Evolutionary conservation across 306 rosid species (phyloP).

Genomic region (Cercis canadensis): DNA sequence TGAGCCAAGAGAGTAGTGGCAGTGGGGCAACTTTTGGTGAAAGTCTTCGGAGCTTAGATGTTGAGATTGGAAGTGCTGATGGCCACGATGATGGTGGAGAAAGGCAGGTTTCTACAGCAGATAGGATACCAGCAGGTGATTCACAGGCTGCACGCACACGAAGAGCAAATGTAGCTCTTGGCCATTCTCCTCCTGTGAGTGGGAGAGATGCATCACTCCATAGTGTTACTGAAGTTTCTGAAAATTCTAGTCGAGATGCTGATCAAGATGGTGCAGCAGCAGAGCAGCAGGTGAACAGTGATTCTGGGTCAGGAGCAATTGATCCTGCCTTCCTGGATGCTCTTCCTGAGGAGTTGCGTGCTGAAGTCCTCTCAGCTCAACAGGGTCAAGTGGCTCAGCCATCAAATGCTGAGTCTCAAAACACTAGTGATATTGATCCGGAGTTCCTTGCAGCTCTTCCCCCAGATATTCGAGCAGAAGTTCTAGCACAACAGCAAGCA

Average conservation of each 20-base stretch:
- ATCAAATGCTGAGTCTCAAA: conserved; percentile 74
- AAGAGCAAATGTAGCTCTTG: conserved; percentile 65
- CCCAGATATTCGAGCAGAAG: conserved; percentile 95
- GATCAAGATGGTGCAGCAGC: conserved; percentile 75
- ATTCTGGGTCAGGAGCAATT: conserved; percentile 84
- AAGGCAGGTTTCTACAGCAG: conserved; percentile 73
- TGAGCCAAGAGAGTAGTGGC: conserved; percentile 97
- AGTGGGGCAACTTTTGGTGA: conserved; percentile 98
- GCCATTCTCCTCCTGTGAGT: conserved; percentile 66
- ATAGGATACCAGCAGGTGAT: conserved; percentile 71
- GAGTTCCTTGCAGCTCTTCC: conserved; percentile 99
- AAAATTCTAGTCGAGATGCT: conserved; percentile 90
- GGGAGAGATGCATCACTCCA: conserved; percentile 90
- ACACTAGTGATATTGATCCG: conserved; percentile 91
- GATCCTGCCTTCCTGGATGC: conserved; percentile 98
- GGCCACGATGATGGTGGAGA: conserved; percentile 97
- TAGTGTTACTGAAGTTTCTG: conserved; percentile 92
- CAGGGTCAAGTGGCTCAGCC: conserved; percentile 88
- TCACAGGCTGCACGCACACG: conserved; percentile 78
- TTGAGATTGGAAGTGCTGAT: conserved; percentile 97
- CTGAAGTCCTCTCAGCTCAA: conserved; percentile 95
- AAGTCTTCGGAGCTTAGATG: conserved; percentile 97
- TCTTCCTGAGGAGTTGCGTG: conserved; percentile 96
- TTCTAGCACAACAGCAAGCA: conserved; percentile 95
- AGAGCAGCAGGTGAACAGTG: conserved; percentile 76